These are phyloP conservation scores for Solanum hybrid DNA, from an alignment of 305 asterid species.

Conservation along the genomic window DNA sequence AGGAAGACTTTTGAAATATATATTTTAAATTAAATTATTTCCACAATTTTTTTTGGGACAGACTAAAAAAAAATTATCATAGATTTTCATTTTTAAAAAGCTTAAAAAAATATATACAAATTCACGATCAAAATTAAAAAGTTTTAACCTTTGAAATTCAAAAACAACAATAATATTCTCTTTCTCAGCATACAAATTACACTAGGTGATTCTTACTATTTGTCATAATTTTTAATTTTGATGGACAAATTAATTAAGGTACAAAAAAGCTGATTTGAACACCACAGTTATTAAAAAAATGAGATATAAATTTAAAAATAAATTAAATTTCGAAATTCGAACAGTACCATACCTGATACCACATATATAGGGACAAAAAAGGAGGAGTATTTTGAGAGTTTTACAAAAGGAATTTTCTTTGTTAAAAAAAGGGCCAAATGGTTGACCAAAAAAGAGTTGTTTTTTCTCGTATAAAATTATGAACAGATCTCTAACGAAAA, in stretches of 20 bases:
- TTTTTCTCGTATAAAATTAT: background rate
- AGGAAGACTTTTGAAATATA: background rate
- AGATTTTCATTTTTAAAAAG: too few relatives aligned
- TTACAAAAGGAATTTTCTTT: background rate
- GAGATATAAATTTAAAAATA: too few relatives aligned
- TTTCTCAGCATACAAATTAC: background rate
- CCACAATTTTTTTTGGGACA: background rate
- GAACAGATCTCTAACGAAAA: background rate
- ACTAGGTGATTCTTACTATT: background rate
- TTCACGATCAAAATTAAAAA: too few relatives aligned
- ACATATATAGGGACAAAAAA: background rate
- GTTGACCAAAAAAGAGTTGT: background rate
- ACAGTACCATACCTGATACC: background rate
- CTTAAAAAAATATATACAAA: too few relatives aligned
- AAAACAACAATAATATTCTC: background rate
- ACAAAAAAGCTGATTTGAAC: rapidly evolving
- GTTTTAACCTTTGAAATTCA: too few relatives aligned
- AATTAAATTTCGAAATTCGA: too few relatives aligned
- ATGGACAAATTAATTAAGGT: too few relatives aligned
- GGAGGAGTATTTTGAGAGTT: background rate
- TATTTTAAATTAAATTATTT: too few relatives aligned
- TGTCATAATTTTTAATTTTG: too few relatives aligned
- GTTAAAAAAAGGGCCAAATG: background rate
- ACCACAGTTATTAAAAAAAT: too few relatives aligned
- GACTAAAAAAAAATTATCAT: too few relatives aligned